A percentile compares a stretch with the other conserved stretches of the same genome.
These are phyloP conservation scores for Venturia pyrina DNA, from an alignment of 2,329 filamentous ascomycete species.

Conservation along the genomic window DNA sequence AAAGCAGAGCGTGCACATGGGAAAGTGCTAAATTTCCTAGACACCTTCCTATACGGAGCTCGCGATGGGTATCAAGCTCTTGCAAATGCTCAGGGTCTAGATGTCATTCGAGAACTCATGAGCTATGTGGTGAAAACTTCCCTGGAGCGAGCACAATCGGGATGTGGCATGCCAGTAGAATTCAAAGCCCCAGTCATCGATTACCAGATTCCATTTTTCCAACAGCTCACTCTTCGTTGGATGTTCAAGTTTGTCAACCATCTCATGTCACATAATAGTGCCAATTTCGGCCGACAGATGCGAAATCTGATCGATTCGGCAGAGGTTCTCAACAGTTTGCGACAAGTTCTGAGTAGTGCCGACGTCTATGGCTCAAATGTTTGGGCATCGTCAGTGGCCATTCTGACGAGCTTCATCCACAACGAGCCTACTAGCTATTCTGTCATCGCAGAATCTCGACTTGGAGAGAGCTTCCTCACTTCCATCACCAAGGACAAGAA, in stretches of 20 bases:
- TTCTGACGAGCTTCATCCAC: constrained; percentile 93
- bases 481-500: constrained; percentile 48
- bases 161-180: constrained; percentile 60
- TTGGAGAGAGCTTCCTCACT: constrained; percentile 78
- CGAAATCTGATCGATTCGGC: constrained; percentile 92
- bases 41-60: constrained; percentile 76
- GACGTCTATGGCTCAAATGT: constrained; percentile 79
- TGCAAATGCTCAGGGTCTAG: constrained; percentile 72
- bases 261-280: constrained; percentile 74
- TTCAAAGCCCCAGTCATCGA: constrained; percentile 78
- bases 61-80: constrained; percentile 77
- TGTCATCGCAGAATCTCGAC: constrained; percentile 85
- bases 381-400: constrained; percentile 89
- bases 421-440: constrained; percentile 97
- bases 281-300: constrained; percentile 79
- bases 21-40: constrained; percentile 76
- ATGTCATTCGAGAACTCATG: constrained; percentile 81
- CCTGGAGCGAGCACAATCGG: constrained; percentile 53
- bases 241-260: constrained; percentile 94
- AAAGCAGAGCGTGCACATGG: constrained; percentile 78
- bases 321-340: constrained; percentile 67
- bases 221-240: constrained; percentile 89
- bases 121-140: constrained; percentile 67
- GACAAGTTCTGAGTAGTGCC: constrained; percentile 71
- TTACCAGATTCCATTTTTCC: constrained; percentile 85